A percentile compares a stretch with the other conserved stretches of the same genome.
Evolutionary conservation across 2,329 filamentous ascomycete species (phyloP).

Genomic region (Eutypella sp.): DNA sequence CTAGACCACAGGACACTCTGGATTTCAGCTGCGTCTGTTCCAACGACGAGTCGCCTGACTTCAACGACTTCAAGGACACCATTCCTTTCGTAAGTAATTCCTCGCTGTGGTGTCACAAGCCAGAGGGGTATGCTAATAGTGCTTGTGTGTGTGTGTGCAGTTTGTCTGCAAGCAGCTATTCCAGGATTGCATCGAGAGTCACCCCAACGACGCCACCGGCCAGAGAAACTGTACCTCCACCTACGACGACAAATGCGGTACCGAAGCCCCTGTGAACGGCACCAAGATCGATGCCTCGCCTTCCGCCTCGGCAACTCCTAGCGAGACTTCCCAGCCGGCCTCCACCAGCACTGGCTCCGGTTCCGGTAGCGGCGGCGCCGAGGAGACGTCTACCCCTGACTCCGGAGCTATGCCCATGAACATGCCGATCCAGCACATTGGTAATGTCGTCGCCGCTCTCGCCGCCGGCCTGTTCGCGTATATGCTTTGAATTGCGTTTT

Average conservation of each 20-base stretch:
- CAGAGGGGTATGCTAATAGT: too few species aligned
- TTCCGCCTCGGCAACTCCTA: slow-evolving; percentile 21
- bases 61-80: slow-evolving; percentile 50
- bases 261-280: slow-evolving; percentile 33
- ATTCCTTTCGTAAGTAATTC: slow-evolving; percentile 34
- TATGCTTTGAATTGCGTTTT: slow-evolving; percentile 36
- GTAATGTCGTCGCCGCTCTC: slow-evolving; percentile 43
- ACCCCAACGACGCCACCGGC: slow-evolving; percentile 35
- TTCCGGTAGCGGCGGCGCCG: too few species aligned
- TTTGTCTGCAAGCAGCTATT: slow-evolving; percentile 49
- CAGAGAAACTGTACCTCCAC: slow-evolving; percentile 45
- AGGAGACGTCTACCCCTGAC: slow-evolving; percentile 18
- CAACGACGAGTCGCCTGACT: slow-evolving; percentile 44
- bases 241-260: slow-evolving; percentile 45
- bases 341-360: slow-evolving; percentile 13
- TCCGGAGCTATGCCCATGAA: slow-evolving; percentile 20
- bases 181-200: slow-evolving; percentile 39
- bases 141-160: slow-evolving; percentile 26
- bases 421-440: slow-evolving; percentile 25
- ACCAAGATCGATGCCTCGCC: slow-evolving; percentile 21
- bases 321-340: slow-evolving; percentile 19
- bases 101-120: too few species aligned
- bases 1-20: slow-evolving; percentile 33
- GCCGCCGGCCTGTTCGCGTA: slow-evolving; percentile 50
- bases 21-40: slow-evolving; percentile 45